Evolutionary conservation across 345 rosid species (phyloP).

Genomic region (Euphorbia lathyris): DNA sequence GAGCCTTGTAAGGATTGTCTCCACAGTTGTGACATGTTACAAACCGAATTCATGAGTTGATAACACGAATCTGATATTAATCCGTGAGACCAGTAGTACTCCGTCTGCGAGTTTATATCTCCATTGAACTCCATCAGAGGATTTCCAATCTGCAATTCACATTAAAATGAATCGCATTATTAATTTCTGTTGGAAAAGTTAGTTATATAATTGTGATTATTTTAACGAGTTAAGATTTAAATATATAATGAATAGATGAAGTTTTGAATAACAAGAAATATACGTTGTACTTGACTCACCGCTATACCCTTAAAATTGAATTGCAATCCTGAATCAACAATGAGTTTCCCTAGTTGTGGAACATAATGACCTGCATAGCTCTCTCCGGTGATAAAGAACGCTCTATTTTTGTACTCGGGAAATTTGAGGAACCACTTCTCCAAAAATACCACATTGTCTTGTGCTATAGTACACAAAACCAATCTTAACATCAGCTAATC

Average conservation of each 20-base stretch:
- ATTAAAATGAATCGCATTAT: too few relatives aligned
- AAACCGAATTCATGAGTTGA: slow-evolving; percentile 10
- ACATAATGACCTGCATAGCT: slow-evolving; percentile 25
- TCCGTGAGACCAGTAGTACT: slow-evolving; percentile 25
- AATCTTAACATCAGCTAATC: background rate
- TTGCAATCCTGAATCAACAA: slow-evolving; percentile 17
- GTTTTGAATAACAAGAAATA: too few relatives aligned
- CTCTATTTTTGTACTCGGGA: slow-evolving; percentile 19
- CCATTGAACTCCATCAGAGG: slow-evolving; percentile 21
- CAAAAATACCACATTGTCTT: slow-evolving; percentile 20
- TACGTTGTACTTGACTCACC: slow-evolving; percentile 5
- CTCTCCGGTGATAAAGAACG: slow-evolving; percentile 19
- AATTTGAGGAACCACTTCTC: slow-evolving; percentile 20
- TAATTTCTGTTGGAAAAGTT: too few relatives aligned
- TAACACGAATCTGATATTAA: slow-evolving; percentile 19
- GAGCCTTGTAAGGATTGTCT: slow-evolving; percentile 6
- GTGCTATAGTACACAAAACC: slow-evolving; percentile 7
- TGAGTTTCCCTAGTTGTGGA: slow-evolving; percentile 25
- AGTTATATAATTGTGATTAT: too few relatives aligned
- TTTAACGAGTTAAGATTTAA: too few relatives aligned
- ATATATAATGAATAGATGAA: too few relatives aligned
- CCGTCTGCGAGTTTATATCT: slow-evolving; percentile 1
- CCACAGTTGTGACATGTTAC: slow-evolving; percentile 15
- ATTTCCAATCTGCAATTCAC: background rate
- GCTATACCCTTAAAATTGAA: slow-evolving; percentile 28